Evolutionary conservation across 2,329 filamentous ascomycete genomes (phyloP).

Genomic region (Colletotrichum australisinense): DNA sequence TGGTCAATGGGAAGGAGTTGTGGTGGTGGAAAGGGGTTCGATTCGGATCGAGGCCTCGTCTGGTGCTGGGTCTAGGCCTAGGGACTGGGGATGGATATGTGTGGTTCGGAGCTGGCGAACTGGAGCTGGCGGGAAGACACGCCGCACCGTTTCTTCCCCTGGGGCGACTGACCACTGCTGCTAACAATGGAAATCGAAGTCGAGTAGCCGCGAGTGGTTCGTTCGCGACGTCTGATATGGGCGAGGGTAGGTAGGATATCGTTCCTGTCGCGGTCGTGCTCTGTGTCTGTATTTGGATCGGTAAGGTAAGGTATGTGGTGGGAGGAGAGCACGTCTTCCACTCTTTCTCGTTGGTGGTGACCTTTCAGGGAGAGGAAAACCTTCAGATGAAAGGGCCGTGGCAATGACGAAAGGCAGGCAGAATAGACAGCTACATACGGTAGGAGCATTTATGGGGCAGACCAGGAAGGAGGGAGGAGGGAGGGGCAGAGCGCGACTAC

Average conservation of each 20-base stretch:
- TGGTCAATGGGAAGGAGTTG: constrained; percentile 19
- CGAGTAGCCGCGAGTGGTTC: not conserved
- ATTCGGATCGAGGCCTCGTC: constrained; percentile 27
- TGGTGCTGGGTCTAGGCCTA: not conserved
- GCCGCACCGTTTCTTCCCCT: not conserved
- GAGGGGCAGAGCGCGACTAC: constrained; percentile 16
- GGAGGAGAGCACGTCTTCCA: not conserved
- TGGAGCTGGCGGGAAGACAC: not conserved
- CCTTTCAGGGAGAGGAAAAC: constrained; percentile 18
- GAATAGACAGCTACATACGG: constrained; percentile 22
- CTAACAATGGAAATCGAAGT: not conserved
- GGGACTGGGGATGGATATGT: not conserved
- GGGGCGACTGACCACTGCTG: not conserved
- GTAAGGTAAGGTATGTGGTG: not conserved
- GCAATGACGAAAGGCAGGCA: constrained; percentile 35
- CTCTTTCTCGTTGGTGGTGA: not conserved
- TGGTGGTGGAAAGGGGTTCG: constrained; percentile 21
- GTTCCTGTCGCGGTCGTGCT: not conserved
- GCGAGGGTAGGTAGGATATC: not conserved
- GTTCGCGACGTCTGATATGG: not conserved
- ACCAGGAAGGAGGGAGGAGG: constrained; percentile 13
- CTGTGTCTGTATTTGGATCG: not conserved
- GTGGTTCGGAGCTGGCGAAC: not conserved
- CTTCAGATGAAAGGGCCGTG: constrained; percentile 35
- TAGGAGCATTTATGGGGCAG: constrained; percentile 32